Evolutionary conservation across 2,329 filamentous ascomycete genomes (phyloP), one percentile per base, ranked within the genome.

Genomic region (Aureobasidium subglaciale): DNA sequence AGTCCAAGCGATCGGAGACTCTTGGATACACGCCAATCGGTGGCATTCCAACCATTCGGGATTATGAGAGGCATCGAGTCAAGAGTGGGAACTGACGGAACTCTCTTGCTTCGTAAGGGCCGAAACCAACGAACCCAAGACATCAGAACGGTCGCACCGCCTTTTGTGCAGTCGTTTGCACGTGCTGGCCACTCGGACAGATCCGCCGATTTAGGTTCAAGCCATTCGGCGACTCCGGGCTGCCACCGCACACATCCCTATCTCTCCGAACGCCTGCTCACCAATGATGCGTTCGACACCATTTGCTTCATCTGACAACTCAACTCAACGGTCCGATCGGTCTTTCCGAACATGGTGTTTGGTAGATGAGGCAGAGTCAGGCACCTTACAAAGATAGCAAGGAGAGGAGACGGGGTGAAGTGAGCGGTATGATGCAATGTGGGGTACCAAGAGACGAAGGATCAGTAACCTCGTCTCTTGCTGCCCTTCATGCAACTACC

Each of bases 401-500:
- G 9, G 9, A 20, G 43, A 16, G 18, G 11, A 35, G 13, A 32
- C 15, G 43, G 34, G 27, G 8, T 25, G 43, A 48, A 20, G 43
- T 48, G 43, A 43, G 25, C 25, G 18, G 27, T 9, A 10, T 1
- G 3, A 4, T 7, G n/a, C 13, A 48, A 16, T 5, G 13, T 48
- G 43, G 43, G 43, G 43, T 48, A 46, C 43, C 30, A 48, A 48
- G 43, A 48, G 30, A 48, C 43, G 43, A 48, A 48, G 43, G 43
- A 48, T 48, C 43, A 48, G 20, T 35, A 48, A 25, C 20, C 43
- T 48, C 43, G 35, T 32, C 42, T 45, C 16, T 4, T 43, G 43
- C 20, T 48, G 40, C 18, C 15, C 10, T 13, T 40, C 37, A 40
- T 48, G 30, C 43, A 35, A 48, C 18, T 16, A n/a, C 43, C 43